Evolutionary conservation across 129 eudicot species (phyloP).

Genomic region (Lonicera japonica): DNA sequence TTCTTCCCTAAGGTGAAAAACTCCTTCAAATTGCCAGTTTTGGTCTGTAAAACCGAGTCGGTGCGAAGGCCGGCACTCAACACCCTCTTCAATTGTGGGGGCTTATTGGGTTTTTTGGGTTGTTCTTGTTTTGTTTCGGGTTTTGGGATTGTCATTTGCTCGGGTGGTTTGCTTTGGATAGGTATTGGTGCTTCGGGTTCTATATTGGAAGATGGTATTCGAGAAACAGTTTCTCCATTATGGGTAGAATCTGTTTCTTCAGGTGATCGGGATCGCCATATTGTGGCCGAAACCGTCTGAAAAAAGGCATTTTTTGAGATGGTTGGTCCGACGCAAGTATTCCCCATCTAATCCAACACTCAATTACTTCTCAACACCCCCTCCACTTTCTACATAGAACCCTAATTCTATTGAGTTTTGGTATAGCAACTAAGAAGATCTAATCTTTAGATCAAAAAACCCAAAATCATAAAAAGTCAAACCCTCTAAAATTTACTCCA

Average conservation of each 20-base stretch:
- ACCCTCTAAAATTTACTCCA: conserved; percentile 20
- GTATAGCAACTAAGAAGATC: conserved; percentile 13
- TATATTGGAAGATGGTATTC: conserved; percentile 15
- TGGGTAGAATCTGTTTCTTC: conserved; percentile 17
- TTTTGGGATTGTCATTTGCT: conserved; percentile 58
- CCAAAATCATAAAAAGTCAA: not conserved
- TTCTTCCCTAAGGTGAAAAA: conserved; percentile 9
- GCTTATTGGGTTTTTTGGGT: conserved; percentile 34
- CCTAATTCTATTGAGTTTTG: too few relatives aligned
- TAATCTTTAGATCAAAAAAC: conserved; percentile 14
- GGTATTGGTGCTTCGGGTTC: conserved; percentile 47
- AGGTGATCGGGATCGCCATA: conserved; percentile 65
- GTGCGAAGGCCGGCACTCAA: too few relatives aligned
- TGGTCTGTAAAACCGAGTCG: too few relatives aligned
- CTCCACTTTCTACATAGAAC: not conserved
- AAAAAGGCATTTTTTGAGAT: conserved; percentile 62
- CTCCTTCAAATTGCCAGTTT: conserved; percentile 7
- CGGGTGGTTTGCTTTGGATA: conserved; percentile 70
- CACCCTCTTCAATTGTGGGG: too few relatives aligned
- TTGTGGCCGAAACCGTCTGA: conserved; percentile 84
- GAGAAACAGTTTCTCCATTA: not conserved
- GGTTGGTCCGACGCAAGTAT: conserved; percentile 90
- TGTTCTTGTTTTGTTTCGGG: conserved; percentile 40
- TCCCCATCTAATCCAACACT: conserved; percentile 52
- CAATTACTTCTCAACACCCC: conserved; percentile 13